Evolutionary conservation across 768 basidiomycete species (phyloP), one percentile per base, ranked within the genome.

Genomic region (Auriscalpium orientale): DNA sequence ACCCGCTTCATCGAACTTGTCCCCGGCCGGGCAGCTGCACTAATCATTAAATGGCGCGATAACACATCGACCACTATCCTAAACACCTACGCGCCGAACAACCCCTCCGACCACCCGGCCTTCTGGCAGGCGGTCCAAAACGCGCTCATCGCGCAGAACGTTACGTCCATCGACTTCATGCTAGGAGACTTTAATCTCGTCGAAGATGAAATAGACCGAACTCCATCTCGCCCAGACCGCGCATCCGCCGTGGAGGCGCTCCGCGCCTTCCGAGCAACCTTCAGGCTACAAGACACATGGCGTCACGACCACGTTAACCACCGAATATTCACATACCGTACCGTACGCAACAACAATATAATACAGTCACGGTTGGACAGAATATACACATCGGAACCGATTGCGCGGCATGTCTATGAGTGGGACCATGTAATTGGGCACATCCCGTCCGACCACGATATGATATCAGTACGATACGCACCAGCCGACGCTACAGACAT

Each of bases 141-240:
- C 9, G 7, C 1, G 1, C 35, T 12, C 11, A 9, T 16, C 3
- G 22, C 22, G 2, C 20, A 33, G 2, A 4, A 49, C 33, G 13
- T 3, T 0, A 56, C 60, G 0, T 22, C 49, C 46, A 71, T 67
- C 3, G 69, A 77, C 36, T 16, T 75, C 0, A 57, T 80, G 49
- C 34, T 71, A 0, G 76, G 76, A 0, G 76, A 80, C 56, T 72
- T 72, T 43, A 79, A 80, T 58, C 36, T 78, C 1, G 70, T 72
- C 0, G 75, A 79, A 54, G 71, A 75, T 1, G n/a, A 57, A 0
- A 54, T 78, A 0, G 77, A 79, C 53, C 9, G 72, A 0, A 48
- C 73, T 0, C 76, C 76, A 2, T 37, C 55, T 0, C 56, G 58
- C 0, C 1, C n/a, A 0, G 73, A 77, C 40, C 21, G 54, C 0